Conservation (phyloP, 768 basidiomycete genomes). For the Trametes punicea region DNA sequence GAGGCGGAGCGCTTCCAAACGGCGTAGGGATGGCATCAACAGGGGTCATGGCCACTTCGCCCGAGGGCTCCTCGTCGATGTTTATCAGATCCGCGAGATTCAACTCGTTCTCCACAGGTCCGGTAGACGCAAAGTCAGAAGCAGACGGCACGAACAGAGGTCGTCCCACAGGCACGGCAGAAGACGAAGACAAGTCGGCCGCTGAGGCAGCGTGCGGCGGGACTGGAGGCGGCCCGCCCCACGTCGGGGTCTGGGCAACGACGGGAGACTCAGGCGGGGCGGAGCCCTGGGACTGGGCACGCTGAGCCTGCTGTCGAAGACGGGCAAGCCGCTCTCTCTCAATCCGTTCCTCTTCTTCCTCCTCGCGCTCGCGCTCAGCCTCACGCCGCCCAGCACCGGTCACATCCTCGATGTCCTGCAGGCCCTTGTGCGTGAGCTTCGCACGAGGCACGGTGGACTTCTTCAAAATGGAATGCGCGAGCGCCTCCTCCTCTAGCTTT, state of each 20-base stretch:
- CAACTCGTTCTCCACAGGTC: constrained; percentile 53
- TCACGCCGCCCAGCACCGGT: constrained; percentile 49
- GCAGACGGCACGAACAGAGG: constrained; percentile 37
- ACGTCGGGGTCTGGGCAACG: constrained; percentile 37
- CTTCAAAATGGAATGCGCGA: constrained; percentile 81
- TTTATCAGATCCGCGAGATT: constrained; percentile 76
- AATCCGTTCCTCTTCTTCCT: constrained; percentile 50
- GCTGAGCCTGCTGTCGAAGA: constrained; percentile 39
- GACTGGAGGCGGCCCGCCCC: constrained; percentile 63
- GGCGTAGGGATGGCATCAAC: constrained; percentile 13
- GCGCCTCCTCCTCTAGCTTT: constrained; percentile 74
- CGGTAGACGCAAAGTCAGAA: constrained; percentile 36
- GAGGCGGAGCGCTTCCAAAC: constrained; percentile 8
- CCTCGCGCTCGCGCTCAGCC: constrained; percentile 57
- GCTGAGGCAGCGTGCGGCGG: constrained; percentile 42
- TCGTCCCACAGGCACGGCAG: constrained; percentile 27
- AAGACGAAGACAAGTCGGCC: constrained; percentile 26
- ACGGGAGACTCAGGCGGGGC: constrained; percentile 72
- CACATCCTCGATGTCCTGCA: constrained; percentile 85
- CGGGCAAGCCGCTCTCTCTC: constrained; percentile 69
- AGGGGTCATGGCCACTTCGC: constrained; percentile 32
- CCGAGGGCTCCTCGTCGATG: constrained; percentile 60
- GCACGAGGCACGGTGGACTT: constrained; percentile 62
- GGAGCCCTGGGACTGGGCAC: constrained; percentile 49
- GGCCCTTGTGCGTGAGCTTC: constrained; percentile 91